phyloP scores from a whole-genome alignment of 106 monocot genomes.

The Dendrobium nobile region DNA sequence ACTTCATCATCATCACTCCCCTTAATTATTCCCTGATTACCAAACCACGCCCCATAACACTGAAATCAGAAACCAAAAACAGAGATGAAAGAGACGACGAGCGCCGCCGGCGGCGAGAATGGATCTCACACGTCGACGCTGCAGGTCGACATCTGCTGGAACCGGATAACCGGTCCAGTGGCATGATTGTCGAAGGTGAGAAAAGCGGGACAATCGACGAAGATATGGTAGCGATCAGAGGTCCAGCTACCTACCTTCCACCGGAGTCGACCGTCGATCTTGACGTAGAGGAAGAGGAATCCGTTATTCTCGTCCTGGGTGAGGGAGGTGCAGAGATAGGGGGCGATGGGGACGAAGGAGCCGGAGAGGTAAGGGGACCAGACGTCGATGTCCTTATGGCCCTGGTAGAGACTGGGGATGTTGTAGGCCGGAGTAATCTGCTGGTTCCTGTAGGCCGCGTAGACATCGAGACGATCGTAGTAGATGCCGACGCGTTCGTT shows the following conservation, averaged over 20 bases:
- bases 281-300: conserved; percentile 32
- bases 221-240: conserved; percentile 38
- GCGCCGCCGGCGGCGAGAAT: background rate
- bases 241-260: conserved; percentile 66
- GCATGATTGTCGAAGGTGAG: conserved; percentile 8
- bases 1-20: background rate
- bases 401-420: conserved; percentile 25
- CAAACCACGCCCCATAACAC: background rate
- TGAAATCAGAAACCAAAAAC: background rate
- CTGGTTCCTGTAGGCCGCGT: conserved; percentile 58
- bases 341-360: conserved; percentile 26
- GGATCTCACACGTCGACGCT: conserved; percentile 27
- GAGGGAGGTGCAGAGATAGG: conserved; percentile 21
- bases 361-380: conserved; percentile 50
- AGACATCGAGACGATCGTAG: conserved; percentile 28
- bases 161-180: conserved; percentile 5
- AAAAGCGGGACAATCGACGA: conserved; percentile 39
- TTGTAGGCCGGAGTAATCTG: conserved; percentile 29
- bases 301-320: conserved; percentile 31
- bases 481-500: conserved; percentile 28
- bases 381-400: conserved; percentile 38
- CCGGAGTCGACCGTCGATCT: conserved; percentile 38
- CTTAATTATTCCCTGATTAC: background rate
- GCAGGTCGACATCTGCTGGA: conserved; percentile 15
- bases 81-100: background rate